Conservation (phyloP, 306 rosid species). For the Medicago truncatula region DNA sequence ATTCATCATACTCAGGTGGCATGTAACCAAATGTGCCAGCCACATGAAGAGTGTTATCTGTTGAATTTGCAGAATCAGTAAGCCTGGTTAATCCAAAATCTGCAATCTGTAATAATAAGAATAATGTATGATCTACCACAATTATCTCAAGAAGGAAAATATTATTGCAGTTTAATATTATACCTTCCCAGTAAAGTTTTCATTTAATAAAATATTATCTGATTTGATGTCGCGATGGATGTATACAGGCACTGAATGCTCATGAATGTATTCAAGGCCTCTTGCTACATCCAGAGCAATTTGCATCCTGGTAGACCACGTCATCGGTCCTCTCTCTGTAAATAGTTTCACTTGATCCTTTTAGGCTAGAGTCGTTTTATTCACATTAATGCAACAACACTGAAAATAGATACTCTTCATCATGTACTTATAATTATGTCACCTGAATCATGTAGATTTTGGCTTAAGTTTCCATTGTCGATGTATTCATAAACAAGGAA, state of each 20-base stretch:
- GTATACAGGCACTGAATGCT: slow-evolving; percentile 85
- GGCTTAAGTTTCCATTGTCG: slow-evolving; percentile 81
- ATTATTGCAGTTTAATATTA: background rate
- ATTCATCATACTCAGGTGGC: slow-evolving; percentile 85
- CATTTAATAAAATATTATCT: slow-evolving; percentile 83
- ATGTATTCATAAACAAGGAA: slow-evolving; percentile 88
- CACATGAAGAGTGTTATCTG: slow-evolving; percentile 57
- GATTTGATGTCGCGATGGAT: slow-evolving; percentile 94
- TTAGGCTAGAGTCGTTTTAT: background rate
- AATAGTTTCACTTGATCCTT: background rate
- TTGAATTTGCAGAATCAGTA: slow-evolving; percentile 69
- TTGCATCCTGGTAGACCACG: slow-evolving; percentile 85
- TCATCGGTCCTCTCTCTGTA: slow-evolving; percentile 64
- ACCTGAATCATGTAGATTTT: slow-evolving; percentile 82
- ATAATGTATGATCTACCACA: slow-evolving; percentile 1
- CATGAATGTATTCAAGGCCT: slow-evolving; percentile 93
- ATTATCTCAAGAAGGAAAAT: background rate
- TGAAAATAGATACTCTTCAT: background rate
- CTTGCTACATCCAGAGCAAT: slow-evolving; percentile 91
- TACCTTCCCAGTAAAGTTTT: slow-evolving; percentile 69
- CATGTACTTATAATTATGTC: background rate
- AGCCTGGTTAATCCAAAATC: slow-evolving; percentile 89
- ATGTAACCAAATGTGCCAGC: slow-evolving; percentile 96
- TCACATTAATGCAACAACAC: background rate
- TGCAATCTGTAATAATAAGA: slow-evolving; percentile 66